These are phyloP conservation scores for Heliamphora pulchella DNA, from an alignment of 179 eudicot genomes.

Conservation along the genomic window DNA sequence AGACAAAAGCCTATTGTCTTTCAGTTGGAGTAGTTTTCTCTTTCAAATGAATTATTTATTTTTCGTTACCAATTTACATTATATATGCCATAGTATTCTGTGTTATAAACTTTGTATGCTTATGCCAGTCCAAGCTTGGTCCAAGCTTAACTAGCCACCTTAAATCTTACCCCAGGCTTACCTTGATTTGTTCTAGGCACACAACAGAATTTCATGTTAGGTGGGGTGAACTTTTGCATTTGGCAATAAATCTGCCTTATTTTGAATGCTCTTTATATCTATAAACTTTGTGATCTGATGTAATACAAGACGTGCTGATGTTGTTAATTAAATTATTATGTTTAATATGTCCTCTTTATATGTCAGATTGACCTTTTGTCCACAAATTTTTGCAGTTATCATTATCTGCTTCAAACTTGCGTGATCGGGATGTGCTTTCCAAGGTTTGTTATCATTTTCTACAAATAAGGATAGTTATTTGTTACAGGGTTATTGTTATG, in stretches of 20 bases:
- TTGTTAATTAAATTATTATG: not conserved
- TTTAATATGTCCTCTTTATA: not conserved
- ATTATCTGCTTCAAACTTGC: slow-evolving; percentile 73
- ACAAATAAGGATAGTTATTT: not conserved
- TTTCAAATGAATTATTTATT: not conserved
- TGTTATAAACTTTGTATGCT: not conserved
- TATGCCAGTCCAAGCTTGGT: not conserved
- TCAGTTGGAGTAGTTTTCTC: not conserved
- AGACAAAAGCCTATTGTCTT: not conserved
- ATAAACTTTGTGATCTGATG: not conserved
- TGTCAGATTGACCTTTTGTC: slow-evolving; percentile 16
- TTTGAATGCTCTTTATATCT: not conserved
- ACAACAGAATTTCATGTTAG: not conserved
- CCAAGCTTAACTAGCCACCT: not conserved
- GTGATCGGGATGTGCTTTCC: slow-evolving; percentile 80
- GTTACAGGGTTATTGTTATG: not conserved
- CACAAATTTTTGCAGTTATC: slow-evolving; percentile 55
- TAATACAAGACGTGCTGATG: not conserved
- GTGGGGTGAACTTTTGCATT: not conserved
- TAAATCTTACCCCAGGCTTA: not conserved
- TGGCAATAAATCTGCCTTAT: not conserved
- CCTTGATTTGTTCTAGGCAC: not conserved
- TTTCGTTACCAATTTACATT: not conserved
- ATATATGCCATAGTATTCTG: not conserved
- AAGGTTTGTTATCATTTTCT: slow-evolving; percentile 53